These are phyloP conservation scores for Penicillium mononematosum DNA, from an alignment of 495 filamentous ascomycete species.

Conservation along the genomic window DNA sequence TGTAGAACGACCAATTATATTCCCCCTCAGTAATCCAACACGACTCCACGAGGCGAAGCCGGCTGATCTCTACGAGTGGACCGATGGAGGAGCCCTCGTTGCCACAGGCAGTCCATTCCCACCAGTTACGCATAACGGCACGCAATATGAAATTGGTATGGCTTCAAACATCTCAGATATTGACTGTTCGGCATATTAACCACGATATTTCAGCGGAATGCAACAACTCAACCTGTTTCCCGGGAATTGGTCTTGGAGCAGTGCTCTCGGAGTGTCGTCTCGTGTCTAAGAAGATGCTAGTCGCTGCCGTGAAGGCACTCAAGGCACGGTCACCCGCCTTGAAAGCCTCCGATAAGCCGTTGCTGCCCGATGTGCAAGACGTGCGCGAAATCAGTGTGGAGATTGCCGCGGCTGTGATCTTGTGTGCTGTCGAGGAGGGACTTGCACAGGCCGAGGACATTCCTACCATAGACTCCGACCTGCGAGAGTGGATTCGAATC, in stretches of 20 bases:
- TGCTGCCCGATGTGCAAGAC: constrained; percentile 74
- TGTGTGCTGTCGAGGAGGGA: constrained; percentile 65
- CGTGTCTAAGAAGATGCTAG: constrained; percentile 76
- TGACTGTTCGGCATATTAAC: constrained; percentile 2
- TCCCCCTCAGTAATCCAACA: constrained; percentile 86
- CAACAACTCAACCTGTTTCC: constrained; percentile 88
- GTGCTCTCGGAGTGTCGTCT: constrained; percentile 63
- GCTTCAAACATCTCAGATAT: neutral
- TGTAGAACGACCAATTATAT: constrained; percentile 72
- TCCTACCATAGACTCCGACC: constrained; percentile 47
- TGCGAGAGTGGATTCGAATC: constrained; percentile 79
- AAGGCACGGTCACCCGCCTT: constrained; percentile 69
- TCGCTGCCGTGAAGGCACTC: constrained; percentile 73
- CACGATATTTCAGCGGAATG: constrained; percentile 61
- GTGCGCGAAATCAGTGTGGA: constrained; percentile 74
- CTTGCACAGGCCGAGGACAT: constrained; percentile 53
- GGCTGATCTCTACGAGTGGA: constrained; percentile 76
- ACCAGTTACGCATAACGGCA: constrained; percentile 66
- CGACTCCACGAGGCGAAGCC: constrained; percentile 80
- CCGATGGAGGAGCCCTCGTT: constrained; percentile 72
- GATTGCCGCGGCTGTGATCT: constrained; percentile 78
- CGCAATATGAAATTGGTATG: constrained; percentile 62
- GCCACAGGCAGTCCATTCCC: constrained; percentile 84
- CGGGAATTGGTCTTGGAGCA: constrained; percentile 78
- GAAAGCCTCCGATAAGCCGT: constrained; percentile 50